phyloP scores from a whole-genome alignment of 192 early-diverging fungal genomes.

The Thamnidium elegans region DNA sequence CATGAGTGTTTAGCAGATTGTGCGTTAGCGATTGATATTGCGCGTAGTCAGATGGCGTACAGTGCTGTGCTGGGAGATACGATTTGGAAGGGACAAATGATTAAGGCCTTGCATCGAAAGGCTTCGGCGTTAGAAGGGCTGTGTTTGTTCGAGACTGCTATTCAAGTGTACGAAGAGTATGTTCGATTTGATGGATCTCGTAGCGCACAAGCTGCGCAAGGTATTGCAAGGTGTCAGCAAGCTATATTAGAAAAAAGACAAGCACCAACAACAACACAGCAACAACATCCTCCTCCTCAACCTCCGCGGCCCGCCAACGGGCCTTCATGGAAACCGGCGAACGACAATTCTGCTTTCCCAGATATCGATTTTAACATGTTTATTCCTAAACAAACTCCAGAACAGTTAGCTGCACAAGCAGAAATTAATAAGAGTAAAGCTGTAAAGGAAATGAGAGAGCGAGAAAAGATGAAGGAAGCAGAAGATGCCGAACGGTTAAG shows the following conservation, averaged over 20 bases:
- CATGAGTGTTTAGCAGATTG: slow-evolving; percentile 70
- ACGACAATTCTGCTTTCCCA: slow-evolving; percentile 9
- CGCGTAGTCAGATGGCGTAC: slow-evolving; percentile 13
- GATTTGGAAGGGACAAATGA: slow-evolving; percentile 54
- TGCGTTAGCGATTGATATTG: slow-evolving; percentile 34
- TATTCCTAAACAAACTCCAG: neutral
- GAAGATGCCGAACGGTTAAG: slow-evolving; percentile 78
- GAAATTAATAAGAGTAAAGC: slow-evolving; percentile 35
- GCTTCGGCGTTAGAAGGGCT: slow-evolving; percentile 78
- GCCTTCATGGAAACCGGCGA: neutral
- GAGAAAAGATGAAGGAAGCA: slow-evolving; percentile 61
- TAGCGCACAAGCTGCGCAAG: slow-evolving; percentile 37
- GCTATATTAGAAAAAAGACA: slow-evolving; percentile 18
- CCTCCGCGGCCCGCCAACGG: neutral
- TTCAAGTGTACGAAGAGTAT: slow-evolving; percentile 52
- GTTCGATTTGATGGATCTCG: slow-evolving; percentile 35
- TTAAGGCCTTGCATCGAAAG: slow-evolving; percentile 73
- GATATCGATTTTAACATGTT: slow-evolving; percentile 28
- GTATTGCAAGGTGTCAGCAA: slow-evolving; percentile 49
- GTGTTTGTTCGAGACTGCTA: slow-evolving; percentile 78
- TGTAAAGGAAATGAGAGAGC: slow-evolving; percentile 73
- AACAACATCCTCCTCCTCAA: neutral
- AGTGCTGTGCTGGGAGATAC: neutral
- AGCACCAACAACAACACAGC: neutral
- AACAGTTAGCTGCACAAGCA: neutral